Evolutionary conservation across 306 rosid genomes (phyloP).

Genomic region (Castanea crenata): DNA sequence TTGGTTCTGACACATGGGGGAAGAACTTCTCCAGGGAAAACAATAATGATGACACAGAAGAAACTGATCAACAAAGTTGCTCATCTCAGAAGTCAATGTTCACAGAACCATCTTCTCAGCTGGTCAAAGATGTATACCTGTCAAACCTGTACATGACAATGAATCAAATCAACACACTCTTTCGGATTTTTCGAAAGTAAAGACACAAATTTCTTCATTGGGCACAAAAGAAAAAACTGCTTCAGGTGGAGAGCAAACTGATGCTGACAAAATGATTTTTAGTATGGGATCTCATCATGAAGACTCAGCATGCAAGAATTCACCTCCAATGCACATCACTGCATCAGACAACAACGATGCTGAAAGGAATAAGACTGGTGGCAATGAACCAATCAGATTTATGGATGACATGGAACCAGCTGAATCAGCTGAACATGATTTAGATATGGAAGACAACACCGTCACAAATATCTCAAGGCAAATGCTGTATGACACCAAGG

Average conservation of each 20-base stretch:
- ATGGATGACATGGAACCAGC: conserved; percentile 30
- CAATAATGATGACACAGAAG: conserved; percentile 25
- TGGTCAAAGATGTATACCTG: conserved; percentile 23
- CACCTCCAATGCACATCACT: conserved; percentile 30
- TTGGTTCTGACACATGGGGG: conserved; percentile 22
- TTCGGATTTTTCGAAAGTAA: conserved; percentile 33
- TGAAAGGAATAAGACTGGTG: conserved; percentile 38
- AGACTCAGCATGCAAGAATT: conserved; percentile 30
- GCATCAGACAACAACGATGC: conserved; percentile 31
- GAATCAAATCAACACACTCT: conserved; percentile 31
- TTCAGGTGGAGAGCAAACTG: conserved; percentile 34
- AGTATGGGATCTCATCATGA: conserved; percentile 28
- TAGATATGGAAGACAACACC: conserved; percentile 37
- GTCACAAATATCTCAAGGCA: conserved; percentile 28
- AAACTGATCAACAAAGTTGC: conserved; percentile 33
- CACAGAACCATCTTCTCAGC: conserved; percentile 33
- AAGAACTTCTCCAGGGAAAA: conserved; percentile 27
- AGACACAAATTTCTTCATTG: conserved; percentile 24
- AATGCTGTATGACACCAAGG: conserved; percentile 26
- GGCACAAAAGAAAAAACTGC: conserved; percentile 23
- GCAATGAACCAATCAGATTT: conserved; percentile 23
- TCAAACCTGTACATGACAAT: conserved; percentile 23
- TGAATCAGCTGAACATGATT: conserved; percentile 32
- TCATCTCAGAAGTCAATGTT: conserved; percentile 28
- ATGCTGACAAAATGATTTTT: conserved; percentile 24